Evolutionary conservation across 2,329 filamentous ascomycete genomes (phyloP), one percentile per base, ranked within the genome.

Genomic region (Teratosphaeria zuluensis): DNA sequence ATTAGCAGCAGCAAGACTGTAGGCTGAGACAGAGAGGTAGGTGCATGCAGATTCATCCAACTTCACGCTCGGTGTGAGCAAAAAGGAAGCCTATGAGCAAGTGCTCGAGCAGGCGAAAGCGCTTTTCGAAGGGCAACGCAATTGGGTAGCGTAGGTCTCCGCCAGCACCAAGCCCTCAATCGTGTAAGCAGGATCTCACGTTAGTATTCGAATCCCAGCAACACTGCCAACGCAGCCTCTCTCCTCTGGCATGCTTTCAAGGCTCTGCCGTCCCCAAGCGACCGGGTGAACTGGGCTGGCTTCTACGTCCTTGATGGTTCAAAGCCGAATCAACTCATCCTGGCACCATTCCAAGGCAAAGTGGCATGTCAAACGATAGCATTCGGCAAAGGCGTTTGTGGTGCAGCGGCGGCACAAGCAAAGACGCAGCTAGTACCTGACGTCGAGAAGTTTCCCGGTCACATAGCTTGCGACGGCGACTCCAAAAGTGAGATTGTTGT

Each of bases 401-500:
- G 89, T 2, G 75, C 82, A 6, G 88, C 88, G 0, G 89, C 88
- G 1, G 69, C 79, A 28, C 80, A 76, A 3, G 73, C 74, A 52
- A 69, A 74, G 60, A 91, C 88, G 11, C 86, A 89, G 74, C 71
- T 91, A 1, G 78, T 81, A 0, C 74, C 77, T 12, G 85, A 94
- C 70, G 88, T 94, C 7, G 85, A 89, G 51, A 69, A 75, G 56
- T 92, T 92, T 68, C 86, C 87, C 0, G 89, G 88, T 1, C 89
- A 92, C 70, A 92, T 94, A 68, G 88, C 89, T 9, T 92, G 89
- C 70, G 89, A 94, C 72, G 82, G 83, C 3, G 86, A 84, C 59
- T 89, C 84, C 67, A 82, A 78, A 75, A 92, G 89, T 70, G 89
- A 94, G 77, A 86, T 94, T 70, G 89, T 94, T 19, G 89, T 92